A percentile compares a stretch with the other conserved stretches of the same genome.
These are phyloP conservation scores for Lagerstroemia speciosa DNA, from an alignment of 345 rosid species.

Conservation along the genomic window DNA sequence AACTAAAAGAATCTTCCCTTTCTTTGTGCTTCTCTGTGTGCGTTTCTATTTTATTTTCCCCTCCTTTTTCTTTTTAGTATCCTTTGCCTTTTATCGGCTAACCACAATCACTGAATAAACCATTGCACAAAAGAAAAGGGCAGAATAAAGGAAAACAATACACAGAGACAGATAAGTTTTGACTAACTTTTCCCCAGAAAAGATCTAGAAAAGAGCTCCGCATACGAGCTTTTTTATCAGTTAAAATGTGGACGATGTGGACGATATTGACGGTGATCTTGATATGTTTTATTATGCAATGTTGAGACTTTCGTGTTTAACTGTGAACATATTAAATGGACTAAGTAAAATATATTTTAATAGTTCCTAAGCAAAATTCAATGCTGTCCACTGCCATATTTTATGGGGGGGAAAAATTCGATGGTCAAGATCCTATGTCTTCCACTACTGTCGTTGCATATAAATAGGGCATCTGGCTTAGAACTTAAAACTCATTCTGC, in stretches of 20 bases:
- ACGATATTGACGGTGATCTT: no score
- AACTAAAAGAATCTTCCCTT: not conserved
- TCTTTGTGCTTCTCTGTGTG: not conserved
- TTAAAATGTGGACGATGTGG: no score
- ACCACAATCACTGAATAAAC: slow-evolving; percentile 1
- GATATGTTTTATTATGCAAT: no score
- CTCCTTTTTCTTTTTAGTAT: no score
- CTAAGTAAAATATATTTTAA: no score
- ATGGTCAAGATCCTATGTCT: not conserved
- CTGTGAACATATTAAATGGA: no score
- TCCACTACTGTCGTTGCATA: not conserved
- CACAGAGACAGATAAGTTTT: not conserved
- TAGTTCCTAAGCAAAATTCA: slow-evolving; percentile 3
- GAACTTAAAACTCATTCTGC: not conserved
- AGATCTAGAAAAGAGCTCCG: not conserved
- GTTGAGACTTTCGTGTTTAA: no score
- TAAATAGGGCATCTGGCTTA: not conserved
- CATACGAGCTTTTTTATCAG: no score
- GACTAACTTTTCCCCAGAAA: not conserved
- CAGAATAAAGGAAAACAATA: not conserved
- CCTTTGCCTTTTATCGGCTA: not conserved
- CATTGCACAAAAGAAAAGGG: not conserved
- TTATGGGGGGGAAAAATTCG: not conserved
- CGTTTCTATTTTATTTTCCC: no score
- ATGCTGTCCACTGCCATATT: not conserved